Evolutionary conservation across 495 filamentous ascomycete species (phyloP).

Genomic region (Hyaloscypha hepaticicola): DNA sequence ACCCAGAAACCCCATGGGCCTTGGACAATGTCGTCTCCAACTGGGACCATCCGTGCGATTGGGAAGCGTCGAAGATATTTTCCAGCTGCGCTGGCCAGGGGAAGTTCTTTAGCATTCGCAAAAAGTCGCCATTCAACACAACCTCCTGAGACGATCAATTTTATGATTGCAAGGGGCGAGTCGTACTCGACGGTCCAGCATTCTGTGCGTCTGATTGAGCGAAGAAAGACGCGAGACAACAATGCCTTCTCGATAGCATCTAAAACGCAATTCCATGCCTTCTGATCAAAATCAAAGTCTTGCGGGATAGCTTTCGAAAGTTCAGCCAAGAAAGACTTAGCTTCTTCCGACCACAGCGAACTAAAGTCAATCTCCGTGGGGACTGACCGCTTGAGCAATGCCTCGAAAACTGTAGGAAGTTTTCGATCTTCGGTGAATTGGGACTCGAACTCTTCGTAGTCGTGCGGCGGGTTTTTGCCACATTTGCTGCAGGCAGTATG

Average conservation of each 20-base stretch:
- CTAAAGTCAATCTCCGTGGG: conserved; percentile 43
- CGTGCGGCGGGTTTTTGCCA: conserved; percentile 55
- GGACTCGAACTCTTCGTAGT: conserved; percentile 33
- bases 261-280: neutral
- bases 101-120: conserved; percentile 43
- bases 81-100: conserved; percentile 43
- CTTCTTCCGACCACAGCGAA: neutral
- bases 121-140: conserved; percentile 56
- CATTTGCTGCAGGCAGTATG: conserved; percentile 58
- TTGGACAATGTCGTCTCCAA: conserved; percentile 37
- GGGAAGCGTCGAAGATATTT: conserved; percentile 48
- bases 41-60: conserved; percentile 52
- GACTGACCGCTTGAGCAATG: conserved; percentile 41
- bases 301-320: neutral
- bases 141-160: conserved; percentile 45
- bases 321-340: neutral
- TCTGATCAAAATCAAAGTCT: neutral
- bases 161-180: conserved; percentile 45
- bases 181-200: conserved; percentile 55
- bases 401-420: conserved; percentile 49
- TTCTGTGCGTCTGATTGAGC: conserved; percentile 42
- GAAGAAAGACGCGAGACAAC: conserved; percentile 44
- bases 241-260: conserved; percentile 30
- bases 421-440: conserved; percentile 28
- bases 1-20: conserved; percentile 54